These are phyloP conservation scores for Trichoderma sp. DNA, from an alignment of 2,329 filamentous ascomycete genomes.

Conservation along the genomic window DNA sequence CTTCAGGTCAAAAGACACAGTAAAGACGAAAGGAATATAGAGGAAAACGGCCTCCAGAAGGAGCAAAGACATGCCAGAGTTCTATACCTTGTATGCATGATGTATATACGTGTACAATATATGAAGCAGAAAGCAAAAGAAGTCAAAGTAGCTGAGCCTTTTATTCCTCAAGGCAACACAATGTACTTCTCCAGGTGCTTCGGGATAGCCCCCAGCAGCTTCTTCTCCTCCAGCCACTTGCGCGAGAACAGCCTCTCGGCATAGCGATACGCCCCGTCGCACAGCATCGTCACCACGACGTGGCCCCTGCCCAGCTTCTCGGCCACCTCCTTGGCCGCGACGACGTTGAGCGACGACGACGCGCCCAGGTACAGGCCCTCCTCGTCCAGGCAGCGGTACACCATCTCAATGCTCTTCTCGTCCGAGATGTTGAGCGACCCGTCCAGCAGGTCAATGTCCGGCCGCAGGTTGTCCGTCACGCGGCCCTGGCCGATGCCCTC, in stretches of 20 bases:
- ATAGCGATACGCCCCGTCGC: constrained; percentile 96
- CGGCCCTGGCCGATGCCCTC: constrained; percentile 97
- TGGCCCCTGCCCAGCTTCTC: constrained; percentile 85
- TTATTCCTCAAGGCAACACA: constrained; percentile 67
- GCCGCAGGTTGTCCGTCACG: constrained; percentile 89
- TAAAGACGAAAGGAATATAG: not conserved
- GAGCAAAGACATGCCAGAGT: too few relatives aligned
- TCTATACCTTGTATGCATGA: constrained; percentile 34
- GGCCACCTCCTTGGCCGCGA: constrained; percentile 90
- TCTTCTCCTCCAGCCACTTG: constrained; percentile 89
- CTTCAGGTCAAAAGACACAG: too few relatives aligned
- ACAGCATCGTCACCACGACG: constrained; percentile 91
- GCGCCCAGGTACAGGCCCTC: constrained; percentile 95
- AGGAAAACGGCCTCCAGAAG: too few relatives aligned
- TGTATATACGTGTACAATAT: constrained; percentile 36
- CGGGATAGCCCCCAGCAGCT: constrained; percentile 77
- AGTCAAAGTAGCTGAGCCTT: constrained; percentile 1
- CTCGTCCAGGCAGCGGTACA: constrained; percentile 93
- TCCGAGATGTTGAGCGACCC: constrained; percentile 83
- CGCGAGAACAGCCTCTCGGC: constrained; percentile 90
- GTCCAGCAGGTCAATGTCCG: constrained; percentile 82
- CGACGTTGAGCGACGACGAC: constrained; percentile 91
- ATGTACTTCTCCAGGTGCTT: constrained; percentile 90
- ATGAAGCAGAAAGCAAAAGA: not conserved
- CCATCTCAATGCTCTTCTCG: constrained; percentile 96